A percentile compares a stretch with the other conserved stretches of the same genome.
Conservation (phyloP, 108 stramenopile genomes). For the Nitzschia putrida region DNA sequence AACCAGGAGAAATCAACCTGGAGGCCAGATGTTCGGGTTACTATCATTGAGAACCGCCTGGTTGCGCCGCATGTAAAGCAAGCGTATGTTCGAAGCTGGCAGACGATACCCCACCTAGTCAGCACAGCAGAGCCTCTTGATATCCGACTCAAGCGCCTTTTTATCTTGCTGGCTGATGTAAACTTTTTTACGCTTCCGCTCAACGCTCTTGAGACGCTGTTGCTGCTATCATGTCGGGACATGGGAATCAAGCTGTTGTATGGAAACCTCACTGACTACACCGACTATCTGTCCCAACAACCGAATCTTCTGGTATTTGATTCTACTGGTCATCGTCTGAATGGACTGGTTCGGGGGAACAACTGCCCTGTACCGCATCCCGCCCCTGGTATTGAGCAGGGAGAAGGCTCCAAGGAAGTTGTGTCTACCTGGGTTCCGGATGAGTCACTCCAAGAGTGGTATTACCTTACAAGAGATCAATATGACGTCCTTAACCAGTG, state of each 20-base stretch:
- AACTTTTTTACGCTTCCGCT: conserved; percentile 15
- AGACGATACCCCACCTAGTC: neutral
- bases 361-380: neutral
- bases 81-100: conserved; percentile 10
- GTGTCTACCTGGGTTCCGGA: neutral
- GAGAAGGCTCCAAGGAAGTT: neutral
- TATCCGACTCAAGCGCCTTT: no score
- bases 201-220: conserved; percentile 30
- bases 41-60: conserved; percentile 8
- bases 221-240: conserved; percentile 27
- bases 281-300: neutral
- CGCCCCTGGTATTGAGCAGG: neutral
- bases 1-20: neutral
- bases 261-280: conserved; percentile 14
- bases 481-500: conserved; percentile 5
- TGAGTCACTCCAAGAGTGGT: neutral
- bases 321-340: conserved; percentile 30
- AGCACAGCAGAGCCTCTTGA: no score
- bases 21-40: neutral
- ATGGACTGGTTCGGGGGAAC: conserved; percentile 4
- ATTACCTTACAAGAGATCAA: neutral
- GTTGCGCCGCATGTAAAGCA: neutral
- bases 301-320: conserved; percentile 32
- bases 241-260: conserved; percentile 26
- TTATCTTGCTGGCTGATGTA: no score